A percentile compares a stretch with the other conserved stretches of the same genome.
Evolutionary conservation across 2,329 filamentous ascomycete species (phyloP).

Genomic region (Penicillium sp.): DNA sequence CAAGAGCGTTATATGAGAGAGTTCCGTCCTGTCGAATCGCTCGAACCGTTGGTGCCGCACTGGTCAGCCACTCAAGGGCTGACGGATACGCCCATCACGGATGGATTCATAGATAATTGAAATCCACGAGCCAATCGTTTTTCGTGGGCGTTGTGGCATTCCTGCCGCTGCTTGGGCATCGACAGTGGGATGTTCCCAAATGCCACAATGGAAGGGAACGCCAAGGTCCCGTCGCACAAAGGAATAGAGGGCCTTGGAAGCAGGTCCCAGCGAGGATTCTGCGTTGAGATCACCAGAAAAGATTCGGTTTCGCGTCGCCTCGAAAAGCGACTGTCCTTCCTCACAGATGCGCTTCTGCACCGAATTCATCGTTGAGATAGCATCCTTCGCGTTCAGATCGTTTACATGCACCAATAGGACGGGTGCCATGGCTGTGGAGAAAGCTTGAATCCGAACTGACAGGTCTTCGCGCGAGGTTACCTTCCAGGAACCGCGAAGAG

Average conservation of each 20-base stretch:
- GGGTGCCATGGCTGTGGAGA: background rate
- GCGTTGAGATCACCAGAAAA: background rate
- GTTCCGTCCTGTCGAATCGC: no score
- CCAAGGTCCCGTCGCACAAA: slow-evolving; percentile 35
- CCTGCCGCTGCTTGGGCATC: background rate
- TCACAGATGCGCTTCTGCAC: background rate
- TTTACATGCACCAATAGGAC: background rate
- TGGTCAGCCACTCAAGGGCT: no score
- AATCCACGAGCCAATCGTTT: slow-evolving; percentile 22
- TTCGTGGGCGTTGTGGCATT: slow-evolving; percentile 7
- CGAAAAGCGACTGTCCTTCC: background rate
- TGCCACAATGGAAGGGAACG: slow-evolving; percentile 32
- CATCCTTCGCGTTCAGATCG: background rate
- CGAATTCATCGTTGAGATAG: background rate
- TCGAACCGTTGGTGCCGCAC: no score
- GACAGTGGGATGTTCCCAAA: slow-evolving; percentile 28
- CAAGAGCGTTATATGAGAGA: no score
- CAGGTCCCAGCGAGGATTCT: background rate
- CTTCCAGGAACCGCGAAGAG: background rate
- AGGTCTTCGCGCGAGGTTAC: background rate
- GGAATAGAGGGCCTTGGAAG: slow-evolving; percentile 26
- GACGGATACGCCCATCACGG: slow-evolving; percentile 12
- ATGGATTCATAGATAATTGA: slow-evolving; percentile 26
- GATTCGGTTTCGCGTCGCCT: background rate
- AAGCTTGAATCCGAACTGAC: background rate